phyloP scores from a whole-genome alignment of 2,329 filamentous ascomycete species.

The Pseudogymnoascus sp. region DNA sequence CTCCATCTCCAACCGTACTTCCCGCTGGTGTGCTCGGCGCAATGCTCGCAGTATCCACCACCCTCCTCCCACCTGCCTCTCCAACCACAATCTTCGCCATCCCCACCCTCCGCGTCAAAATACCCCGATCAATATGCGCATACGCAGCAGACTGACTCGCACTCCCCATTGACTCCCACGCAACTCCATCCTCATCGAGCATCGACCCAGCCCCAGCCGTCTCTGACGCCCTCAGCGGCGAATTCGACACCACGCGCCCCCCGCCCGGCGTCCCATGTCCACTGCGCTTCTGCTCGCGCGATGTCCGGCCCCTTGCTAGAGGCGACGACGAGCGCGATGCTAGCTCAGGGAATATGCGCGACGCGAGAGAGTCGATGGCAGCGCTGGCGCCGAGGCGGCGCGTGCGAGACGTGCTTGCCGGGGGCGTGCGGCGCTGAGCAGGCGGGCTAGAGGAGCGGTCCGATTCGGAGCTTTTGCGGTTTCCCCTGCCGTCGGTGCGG shows the following conservation, averaged over 20 bases:
- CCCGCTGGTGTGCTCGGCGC: slow-evolving; percentile 12
- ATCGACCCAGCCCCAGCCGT: neutral
- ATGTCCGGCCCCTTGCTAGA: neutral
- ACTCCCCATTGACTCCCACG: neutral
- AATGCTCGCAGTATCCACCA: slow-evolving; percentile 11
- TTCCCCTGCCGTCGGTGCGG: slow-evolving; percentile 27
- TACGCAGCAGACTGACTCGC: slow-evolving; percentile 51
- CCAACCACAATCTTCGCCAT: slow-evolving; percentile 31
- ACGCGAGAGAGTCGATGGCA: slow-evolving; percentile 53
- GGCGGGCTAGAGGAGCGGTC: neutral
- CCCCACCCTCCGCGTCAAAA: slow-evolving; percentile 48
- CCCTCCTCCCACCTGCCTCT: neutral
- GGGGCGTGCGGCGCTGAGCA: neutral
- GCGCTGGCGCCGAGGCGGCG: neutral
- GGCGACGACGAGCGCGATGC: slow-evolving; percentile 26
- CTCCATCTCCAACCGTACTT: slow-evolving; percentile 21
- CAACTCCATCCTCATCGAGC: neutral
- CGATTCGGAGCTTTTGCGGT: slow-evolving; percentile 37
- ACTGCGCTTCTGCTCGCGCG: slow-evolving; percentile 1
- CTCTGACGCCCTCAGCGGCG: neutral
- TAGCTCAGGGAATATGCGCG: slow-evolving; percentile 52
- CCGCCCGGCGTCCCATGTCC: neutral
- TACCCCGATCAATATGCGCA: slow-evolving; percentile 57
- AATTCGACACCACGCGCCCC: neutral
- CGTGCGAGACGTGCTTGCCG: neutral